Base-by-base conservation (phyloP, 352 stramenopile species). In the Globisporangium acanthophoron region DNA sequence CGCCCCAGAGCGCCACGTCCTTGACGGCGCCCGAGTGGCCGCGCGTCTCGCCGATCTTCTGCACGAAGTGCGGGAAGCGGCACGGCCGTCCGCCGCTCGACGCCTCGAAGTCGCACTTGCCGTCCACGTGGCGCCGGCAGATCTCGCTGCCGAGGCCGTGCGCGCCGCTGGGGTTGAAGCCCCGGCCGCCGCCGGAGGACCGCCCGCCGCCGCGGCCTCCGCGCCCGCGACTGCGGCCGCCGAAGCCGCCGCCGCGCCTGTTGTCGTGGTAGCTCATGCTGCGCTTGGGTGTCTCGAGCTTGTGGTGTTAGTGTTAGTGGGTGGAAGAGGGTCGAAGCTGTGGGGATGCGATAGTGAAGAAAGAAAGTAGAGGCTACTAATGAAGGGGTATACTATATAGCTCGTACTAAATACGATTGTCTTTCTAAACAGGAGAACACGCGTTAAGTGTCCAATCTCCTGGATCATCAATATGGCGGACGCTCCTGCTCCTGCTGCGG, bases 31-130 rank as follows among this genome's bases (percentile, higher is more conserved):
- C 75, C 45, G 43, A 85, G 65, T 94, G 85, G 27, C 85, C 85
- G 43, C 75, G 78, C 1, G 82, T 88, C 67, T 88, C 80, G 39
- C 85, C 85, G 57, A 94, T 88, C 52, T 86, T 90, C 72, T 88
- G 85, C 56, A 90, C 67, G 54, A 94, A 88, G 69, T 94, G 85
- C 56, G 82, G 82, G 65, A 72, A 89, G 57, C 81, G 79, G 52
- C 85, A 94, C 51, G 78, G 74, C 16, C 79, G 75, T 31, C 80
- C 78, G 41, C 76, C 27, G 31, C 16, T 74, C 27, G 58, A 43
- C 44, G 62, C 54, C 47, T 77, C 70, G 52, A 74, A 81, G 20
- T 82, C 71, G 66, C 82, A 92, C 52, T 89, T 89, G 53, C 66
- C 69, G 57, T 87, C 74, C 54, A 91, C 61, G 59, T 82, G 87